phyloP scores from a whole-genome alignment of 2,329 filamentous ascomycete genomes.

The Diaporthe vexans region DNA sequence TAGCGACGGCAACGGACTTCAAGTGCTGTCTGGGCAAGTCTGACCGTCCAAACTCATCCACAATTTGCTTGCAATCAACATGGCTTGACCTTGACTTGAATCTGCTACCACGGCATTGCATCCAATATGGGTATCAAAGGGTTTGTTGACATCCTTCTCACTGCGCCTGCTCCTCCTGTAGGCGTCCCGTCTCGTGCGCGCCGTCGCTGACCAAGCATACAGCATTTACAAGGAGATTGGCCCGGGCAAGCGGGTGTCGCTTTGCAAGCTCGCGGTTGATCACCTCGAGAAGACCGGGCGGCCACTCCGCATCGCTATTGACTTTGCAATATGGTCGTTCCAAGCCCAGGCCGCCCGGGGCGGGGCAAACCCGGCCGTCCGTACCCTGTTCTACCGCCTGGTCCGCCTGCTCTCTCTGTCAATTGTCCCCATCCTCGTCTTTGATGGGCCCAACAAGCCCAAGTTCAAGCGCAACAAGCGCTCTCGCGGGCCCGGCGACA shows the following conservation, averaged over 20 bases:
- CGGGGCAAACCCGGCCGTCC: slow-evolving; percentile 88
- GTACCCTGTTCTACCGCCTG: slow-evolving; percentile 93
- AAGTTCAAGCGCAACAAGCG: slow-evolving; percentile 89
- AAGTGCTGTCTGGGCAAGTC: background rate
- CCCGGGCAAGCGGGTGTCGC: slow-evolving; percentile 80
- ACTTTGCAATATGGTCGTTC: slow-evolving; percentile 98
- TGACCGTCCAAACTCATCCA: background rate
- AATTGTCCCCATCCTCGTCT: slow-evolving; percentile 67
- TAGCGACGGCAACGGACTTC: background rate
- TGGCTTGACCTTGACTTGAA: slow-evolving; percentile 34
- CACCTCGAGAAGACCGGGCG: slow-evolving; percentile 78
- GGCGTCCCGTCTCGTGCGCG: slow-evolving; percentile 2
- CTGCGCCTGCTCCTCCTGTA: background rate
- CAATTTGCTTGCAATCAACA: background rate
- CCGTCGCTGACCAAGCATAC: slow-evolving; percentile 9
- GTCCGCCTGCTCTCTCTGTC: slow-evolving; percentile 66
- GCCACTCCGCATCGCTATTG: slow-evolving; percentile 89
- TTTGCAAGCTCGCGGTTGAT: slow-evolving; percentile 85
- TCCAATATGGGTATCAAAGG: slow-evolving; percentile 75
- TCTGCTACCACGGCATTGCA: slow-evolving; percentile 10
- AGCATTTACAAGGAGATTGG: slow-evolving; percentile 95
- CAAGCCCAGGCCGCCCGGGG: slow-evolving; percentile 89
- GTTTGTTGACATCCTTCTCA: slow-evolving; percentile 51
- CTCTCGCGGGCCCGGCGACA: slow-evolving; percentile 73
- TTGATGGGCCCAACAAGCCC: slow-evolving; percentile 67